A percentile compares a stretch with the other conserved stretches of the same genome.
These are phyloP conservation scores for Stephania yunnanensis DNA, from an alignment of 164 flowering plant species.

Conservation along the genomic window DNA sequence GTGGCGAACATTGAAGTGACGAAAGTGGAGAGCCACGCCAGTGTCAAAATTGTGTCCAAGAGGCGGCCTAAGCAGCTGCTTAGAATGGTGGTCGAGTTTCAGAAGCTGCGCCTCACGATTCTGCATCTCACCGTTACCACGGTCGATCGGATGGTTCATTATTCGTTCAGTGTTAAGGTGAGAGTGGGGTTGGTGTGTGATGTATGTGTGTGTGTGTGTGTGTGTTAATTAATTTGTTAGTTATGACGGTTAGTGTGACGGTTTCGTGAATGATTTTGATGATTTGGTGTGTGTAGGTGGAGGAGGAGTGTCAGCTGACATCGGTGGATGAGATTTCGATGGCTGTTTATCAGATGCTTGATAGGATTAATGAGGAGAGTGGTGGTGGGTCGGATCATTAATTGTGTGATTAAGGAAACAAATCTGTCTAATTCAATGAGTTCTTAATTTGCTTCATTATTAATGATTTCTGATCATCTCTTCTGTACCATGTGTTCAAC, in stretches of 20 bases:
- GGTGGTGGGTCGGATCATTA: neutral
- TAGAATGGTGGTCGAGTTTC: constrained; percentile 51
- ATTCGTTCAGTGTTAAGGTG: constrained; percentile 71
- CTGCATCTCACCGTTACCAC: constrained; percentile 77
- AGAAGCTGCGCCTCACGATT: constrained; percentile 42
- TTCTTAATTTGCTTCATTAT: neutral
- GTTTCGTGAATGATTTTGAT: no score
- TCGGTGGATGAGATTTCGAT: constrained; percentile 61
- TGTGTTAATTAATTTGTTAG: neutral
- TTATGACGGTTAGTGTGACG: neutral
- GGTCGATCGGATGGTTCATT: constrained; percentile 47
- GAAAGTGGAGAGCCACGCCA: constrained; percentile 77
- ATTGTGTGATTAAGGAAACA: no score
- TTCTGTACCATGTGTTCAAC: neutral
- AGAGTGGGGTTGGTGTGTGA: no score
- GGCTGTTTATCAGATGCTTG: constrained; percentile 46
- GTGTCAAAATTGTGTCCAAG: constrained; percentile 50
- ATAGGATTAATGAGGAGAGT: neutral
- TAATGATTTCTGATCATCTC: neutral
- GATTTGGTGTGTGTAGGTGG: constrained; percentile 30
- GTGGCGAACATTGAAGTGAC: constrained; percentile 74
- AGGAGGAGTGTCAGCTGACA: constrained; percentile 53
- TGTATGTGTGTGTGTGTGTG: no score
- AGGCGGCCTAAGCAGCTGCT: constrained; percentile 55
- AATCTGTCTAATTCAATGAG: no score